phyloP scores from a whole-genome alignment of 495 filamentous ascomycete genomes.

The Hypoxylon rickii region DNA sequence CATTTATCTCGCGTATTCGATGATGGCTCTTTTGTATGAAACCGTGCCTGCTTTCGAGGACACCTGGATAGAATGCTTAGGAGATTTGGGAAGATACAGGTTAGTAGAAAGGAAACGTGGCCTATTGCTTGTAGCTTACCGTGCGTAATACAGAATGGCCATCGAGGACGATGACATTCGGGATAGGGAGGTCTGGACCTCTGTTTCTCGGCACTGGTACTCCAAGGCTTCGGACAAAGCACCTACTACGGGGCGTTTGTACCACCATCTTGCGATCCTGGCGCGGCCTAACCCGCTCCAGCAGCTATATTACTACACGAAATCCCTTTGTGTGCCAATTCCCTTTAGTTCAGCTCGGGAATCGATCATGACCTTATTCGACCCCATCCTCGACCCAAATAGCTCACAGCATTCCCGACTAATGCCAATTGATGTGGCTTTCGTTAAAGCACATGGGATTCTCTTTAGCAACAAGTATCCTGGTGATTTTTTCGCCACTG shows the following conservation, averaged over 20 bases:
- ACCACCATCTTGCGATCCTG: conserved; percentile 80
- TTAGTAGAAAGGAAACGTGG: conserved; percentile 6
- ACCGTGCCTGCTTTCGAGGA: conserved; percentile 72
- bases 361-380: conserved; percentile 72
- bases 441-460: conserved; percentile 67
- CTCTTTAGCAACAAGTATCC: conserved; percentile 62
- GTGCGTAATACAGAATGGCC: conserved; percentile 56
- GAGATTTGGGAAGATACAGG: conserved; percentile 63
- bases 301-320: conserved; percentile 70
- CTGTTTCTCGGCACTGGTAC: conserved; percentile 76
- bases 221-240: conserved; percentile 70
- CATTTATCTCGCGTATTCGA: conserved; percentile 79
- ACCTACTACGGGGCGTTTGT: conserved; percentile 69
- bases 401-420: conserved; percentile 38
- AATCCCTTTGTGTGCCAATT: conserved; percentile 47
- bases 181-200: conserved; percentile 74
- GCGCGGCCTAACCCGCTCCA: conserved; percentile 71
- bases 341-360: conserved; percentile 68
- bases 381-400: conserved; percentile 59
- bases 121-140: conserved; percentile 4
- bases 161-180: conserved; percentile 69
- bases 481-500: conserved; percentile 51
- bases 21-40: conserved; percentile 72
- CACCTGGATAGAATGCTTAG: conserved; percentile 84
- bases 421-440: conserved; percentile 50